Conservation (phyloP, 2,329 filamentous ascomycete genomes). For the Diaporthe humulicola region DNA sequence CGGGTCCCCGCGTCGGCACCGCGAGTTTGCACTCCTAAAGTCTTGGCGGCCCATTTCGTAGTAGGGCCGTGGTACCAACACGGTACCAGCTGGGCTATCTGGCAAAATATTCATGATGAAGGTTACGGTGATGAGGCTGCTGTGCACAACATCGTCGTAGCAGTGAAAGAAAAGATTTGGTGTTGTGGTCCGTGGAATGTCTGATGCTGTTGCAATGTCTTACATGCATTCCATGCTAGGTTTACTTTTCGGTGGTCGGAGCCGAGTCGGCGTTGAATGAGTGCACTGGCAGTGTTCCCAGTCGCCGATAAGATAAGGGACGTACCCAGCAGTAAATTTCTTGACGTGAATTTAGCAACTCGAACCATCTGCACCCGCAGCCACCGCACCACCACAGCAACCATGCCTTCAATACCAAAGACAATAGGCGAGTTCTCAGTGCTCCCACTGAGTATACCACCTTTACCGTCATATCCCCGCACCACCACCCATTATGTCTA, state of each 20-base stretch:
- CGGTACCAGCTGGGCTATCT: no score
- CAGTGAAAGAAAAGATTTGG: background rate
- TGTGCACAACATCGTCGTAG: background rate
- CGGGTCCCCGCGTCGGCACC: conserved; percentile 8
- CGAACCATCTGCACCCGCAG: conserved; percentile 15
- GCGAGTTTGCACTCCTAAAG: background rate
- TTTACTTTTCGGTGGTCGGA: background rate
- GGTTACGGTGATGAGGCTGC: background rate
- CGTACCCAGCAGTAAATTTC: conserved; percentile 22
- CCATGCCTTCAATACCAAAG: conserved; percentile 54
- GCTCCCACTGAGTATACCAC: conserved; percentile 76
- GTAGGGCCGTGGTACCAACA: background rate
- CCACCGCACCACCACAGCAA: conserved; percentile 4
- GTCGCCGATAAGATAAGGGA: conserved; percentile 21
- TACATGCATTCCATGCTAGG: background rate
- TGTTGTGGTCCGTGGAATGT: conserved; percentile 7
- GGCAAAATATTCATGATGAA: background rate
- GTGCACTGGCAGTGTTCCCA: no score
- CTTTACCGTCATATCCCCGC: conserved; percentile 72
- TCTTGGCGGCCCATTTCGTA: background rate
- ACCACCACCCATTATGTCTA: conserved; percentile 86
- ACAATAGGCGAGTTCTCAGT: conserved; percentile 74
- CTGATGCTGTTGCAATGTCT: background rate
- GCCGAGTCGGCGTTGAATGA: background rate
- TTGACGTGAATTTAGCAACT: background rate